Conservation (phyloP, 305 asterid species). For the Fraxinus latifolia region DNA sequence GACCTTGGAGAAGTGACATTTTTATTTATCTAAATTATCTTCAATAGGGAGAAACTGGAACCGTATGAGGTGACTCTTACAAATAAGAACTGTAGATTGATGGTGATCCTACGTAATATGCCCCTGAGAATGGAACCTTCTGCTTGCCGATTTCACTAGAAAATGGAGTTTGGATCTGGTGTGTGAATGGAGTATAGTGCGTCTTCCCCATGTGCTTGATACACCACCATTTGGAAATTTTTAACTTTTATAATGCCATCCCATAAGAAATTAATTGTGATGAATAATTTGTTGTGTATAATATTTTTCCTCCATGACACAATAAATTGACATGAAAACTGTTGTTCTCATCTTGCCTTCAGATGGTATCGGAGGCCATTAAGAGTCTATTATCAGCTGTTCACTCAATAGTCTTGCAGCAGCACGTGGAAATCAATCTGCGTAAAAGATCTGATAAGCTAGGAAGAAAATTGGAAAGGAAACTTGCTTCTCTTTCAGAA, state of each 20-base stretch:
- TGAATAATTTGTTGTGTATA: not conserved
- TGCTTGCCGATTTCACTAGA: not conserved
- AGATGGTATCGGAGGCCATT: slow-evolving; percentile 72
- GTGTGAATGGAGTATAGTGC: not conserved
- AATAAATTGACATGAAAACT: not conserved
- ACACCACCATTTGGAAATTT: not conserved
- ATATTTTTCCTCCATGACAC: not conserved
- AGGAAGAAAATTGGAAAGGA: slow-evolving; percentile 53
- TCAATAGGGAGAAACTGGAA: not conserved
- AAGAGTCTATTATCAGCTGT: slow-evolving; percentile 51
- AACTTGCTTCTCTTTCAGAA: slow-evolving; percentile 47
- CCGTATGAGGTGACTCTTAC: not conserved
- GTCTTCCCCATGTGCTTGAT: not conserved
- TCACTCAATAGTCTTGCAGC: slow-evolving; percentile 55
- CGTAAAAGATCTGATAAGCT: slow-evolving; percentile 59
- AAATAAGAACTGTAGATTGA: not conserved
- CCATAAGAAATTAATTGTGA: not conserved
- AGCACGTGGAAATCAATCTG: slow-evolving; percentile 55
- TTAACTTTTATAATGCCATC: not conserved
- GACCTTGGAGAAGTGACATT: not conserved
- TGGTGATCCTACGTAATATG: not conserved
- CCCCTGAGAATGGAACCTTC: not conserved
- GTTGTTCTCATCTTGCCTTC: slow-evolving; percentile 9
- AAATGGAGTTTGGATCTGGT: not conserved
- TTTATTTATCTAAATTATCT: not conserved